Base-by-base conservation (phyloP, 139 green algal genomes). In the Yamagishiella unicocca region DNA sequence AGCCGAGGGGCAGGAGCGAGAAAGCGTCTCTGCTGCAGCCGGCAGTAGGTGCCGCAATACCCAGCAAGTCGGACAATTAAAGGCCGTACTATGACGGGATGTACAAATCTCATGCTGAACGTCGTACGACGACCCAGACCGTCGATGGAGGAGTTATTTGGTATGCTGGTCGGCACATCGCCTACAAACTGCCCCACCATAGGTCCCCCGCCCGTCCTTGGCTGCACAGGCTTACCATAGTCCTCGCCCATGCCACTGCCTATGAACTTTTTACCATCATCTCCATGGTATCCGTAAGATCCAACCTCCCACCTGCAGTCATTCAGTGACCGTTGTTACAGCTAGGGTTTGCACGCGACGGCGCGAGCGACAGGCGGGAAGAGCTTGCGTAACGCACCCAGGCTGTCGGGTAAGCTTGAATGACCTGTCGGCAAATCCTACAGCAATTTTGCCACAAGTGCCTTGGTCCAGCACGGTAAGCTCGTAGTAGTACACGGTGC, bases 231-330 rank as follows among this genome's bases (percentile, higher is more conserved):
- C 79, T 37, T 50, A 85, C 79, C 97, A 88, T 98, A 99, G 24
- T 95, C 91, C 74, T 97, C 90, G 0, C 96, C 96, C 68, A 79
- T 93, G 10, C 83, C 91, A n/a, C 29, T 89, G 31, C 68, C 35
- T 66, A 88, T 92, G 96, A 87, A 79, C 82, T 96, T 96, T 55
- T 92, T 89, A 46, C 97, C 97, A 70, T 98, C 95, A 64, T 99
- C 96, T 4, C 95, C 97, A 71, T 97, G 94, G 73, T 98, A 99
- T 1, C 96, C 97, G 84, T 96, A 99, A 80, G 92, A 97, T 89
- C 91, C 88, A 0, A 90, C 54, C 82, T 99, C 97, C 92, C 92
- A 98, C 25, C 94, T 96, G 91, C 78, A 74, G 19, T 21, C 24
- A 46, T n/a, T n/a, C n/a, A 46, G 2, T 12, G 42, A 42, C 72